phyloP scores from a whole-genome alignment of 495 filamentous ascomycete species.

The Tuber melanosporum region DNA sequence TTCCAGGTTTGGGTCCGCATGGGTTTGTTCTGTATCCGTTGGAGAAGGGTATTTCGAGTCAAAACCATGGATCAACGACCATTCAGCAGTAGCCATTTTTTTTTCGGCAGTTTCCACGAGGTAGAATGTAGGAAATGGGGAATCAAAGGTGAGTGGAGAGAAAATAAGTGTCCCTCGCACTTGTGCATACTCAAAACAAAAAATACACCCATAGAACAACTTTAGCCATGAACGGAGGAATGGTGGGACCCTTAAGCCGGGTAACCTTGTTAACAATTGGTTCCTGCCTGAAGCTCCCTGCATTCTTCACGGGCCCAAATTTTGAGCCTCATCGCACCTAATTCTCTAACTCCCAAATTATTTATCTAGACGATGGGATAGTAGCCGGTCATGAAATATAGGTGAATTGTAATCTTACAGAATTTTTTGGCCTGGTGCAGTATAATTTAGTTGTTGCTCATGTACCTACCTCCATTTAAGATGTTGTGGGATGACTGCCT shows the following conservation, averaged over 20 bases:
- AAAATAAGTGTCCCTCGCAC: background rate
- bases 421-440: background rate
- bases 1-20: background rate
- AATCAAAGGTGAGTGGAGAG: background rate
- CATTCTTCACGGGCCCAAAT: background rate
- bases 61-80: constrained; percentile 28
- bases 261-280: background rate
- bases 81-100: constrained; percentile 5
- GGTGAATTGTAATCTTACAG: background rate
- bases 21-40: background rate
- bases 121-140: background rate
- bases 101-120: background rate
- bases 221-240: background rate
- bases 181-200: too few species aligned
- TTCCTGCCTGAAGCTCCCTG: background rate
- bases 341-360: background rate
- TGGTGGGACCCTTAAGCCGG: background rate
- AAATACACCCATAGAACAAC: too few species aligned
- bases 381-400: background rate
- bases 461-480: background rate
- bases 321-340: background rate
- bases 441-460: background rate
- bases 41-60: background rate
- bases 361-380: background rate
- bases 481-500: constrained; percentile 1